Evolutionary conservation across 768 basidiomycete species (phyloP).

Genomic region (Boletus eberwhitei): DNA sequence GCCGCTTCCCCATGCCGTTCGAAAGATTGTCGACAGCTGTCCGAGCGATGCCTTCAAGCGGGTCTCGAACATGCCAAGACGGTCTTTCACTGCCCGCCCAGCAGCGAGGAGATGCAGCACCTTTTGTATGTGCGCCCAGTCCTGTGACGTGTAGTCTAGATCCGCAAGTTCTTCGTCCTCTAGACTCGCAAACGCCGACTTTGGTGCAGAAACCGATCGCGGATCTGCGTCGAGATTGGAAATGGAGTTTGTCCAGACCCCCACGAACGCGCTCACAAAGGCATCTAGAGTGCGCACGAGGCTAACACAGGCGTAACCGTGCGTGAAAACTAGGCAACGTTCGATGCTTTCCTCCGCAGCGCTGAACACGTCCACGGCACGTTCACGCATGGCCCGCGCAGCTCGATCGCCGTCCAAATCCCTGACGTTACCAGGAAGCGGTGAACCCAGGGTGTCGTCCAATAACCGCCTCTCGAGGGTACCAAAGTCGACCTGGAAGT

Average conservation of each 20-base stretch:
- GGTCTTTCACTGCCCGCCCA: constrained; percentile 68
- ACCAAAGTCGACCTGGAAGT: constrained; percentile 84
- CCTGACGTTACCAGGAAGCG: constrained; percentile 32
- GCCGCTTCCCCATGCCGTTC: constrained; percentile 48
- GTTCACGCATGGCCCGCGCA: constrained; percentile 70
- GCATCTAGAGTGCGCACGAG: constrained; percentile 73
- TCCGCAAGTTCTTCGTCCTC: constrained; percentile 65
- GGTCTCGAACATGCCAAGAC: constrained; percentile 63
- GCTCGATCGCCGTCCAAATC: constrained; percentile 37
- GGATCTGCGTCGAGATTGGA: constrained; percentile 33
- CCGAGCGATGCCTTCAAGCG: constrained; percentile 59
- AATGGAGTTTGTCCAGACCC: constrained; percentile 55
- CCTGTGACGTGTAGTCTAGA: constrained; percentile 82
- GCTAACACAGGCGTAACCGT: constrained; percentile 80
- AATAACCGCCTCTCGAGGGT: constrained; percentile 72
- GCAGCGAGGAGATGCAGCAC: constrained; percentile 82
- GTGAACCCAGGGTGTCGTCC: constrained; percentile 51
- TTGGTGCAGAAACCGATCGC: constrained; percentile 22
- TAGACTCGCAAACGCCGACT: constrained; percentile 23
- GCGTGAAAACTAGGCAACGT: constrained; percentile 77
- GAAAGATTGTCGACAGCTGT: constrained; percentile 59
- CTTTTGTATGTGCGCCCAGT: constrained; percentile 85
- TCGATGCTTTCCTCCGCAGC: constrained; percentile 76
- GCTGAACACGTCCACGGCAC: constrained; percentile 69
- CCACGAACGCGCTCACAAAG: constrained; percentile 68